Conservation (phyloP, 2,329 filamentous ascomycete genomes). For the Botrytis porri region DNA sequence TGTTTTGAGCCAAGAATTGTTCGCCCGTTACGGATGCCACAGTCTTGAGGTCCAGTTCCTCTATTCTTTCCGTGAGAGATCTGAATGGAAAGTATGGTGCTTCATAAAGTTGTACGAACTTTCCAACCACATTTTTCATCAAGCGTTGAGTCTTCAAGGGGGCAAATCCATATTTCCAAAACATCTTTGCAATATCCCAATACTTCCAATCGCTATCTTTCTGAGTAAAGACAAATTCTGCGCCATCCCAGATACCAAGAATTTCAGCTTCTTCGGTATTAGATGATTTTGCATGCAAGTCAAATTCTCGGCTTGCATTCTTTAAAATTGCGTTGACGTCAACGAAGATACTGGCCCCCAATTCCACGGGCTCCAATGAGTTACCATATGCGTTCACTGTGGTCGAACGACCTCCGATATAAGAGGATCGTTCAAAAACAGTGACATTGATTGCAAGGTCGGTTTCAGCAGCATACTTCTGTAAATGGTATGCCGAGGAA, state of each 20-base stretch:
- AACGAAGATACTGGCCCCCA: slow-evolving; percentile 92
- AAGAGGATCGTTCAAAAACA: slow-evolving; percentile 75
- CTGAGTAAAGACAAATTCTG: slow-evolving; percentile 66
- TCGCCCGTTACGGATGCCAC: slow-evolving; percentile 70
- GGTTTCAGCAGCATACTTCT: slow-evolving; percentile 62
- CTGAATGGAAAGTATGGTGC: slow-evolving; percentile 79
- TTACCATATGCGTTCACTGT: slow-evolving; percentile 77
- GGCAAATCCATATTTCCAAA: slow-evolving; percentile 82
- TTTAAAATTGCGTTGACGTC: slow-evolving; percentile 77
- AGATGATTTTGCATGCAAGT: slow-evolving; percentile 54
- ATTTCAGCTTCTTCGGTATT: slow-evolving; percentile 45
- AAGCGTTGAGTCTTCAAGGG: slow-evolving; percentile 71
- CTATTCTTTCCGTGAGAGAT: slow-evolving; percentile 66
- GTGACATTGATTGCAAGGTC: slow-evolving; percentile 71
- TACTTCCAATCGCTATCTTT: slow-evolving; percentile 60
- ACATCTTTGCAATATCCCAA: slow-evolving; percentile 76
- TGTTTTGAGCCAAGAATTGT: slow-evolving; percentile 66
- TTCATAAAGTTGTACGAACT: slow-evolving; percentile 78
- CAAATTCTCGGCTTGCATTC: slow-evolving; percentile 67
- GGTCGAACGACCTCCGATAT: slow-evolving; percentile 81
- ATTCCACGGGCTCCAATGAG: slow-evolving; percentile 66
- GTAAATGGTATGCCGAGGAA: slow-evolving; percentile 80
- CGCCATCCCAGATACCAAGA: slow-evolving; percentile 82
- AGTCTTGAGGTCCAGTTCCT: slow-evolving; percentile 63
- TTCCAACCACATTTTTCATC: slow-evolving; percentile 66